Evolutionary conservation across 306 rosid species (phyloP), one percentile per base, ranked within the genome.

Genomic region (Cucurbita maxima): DNA sequence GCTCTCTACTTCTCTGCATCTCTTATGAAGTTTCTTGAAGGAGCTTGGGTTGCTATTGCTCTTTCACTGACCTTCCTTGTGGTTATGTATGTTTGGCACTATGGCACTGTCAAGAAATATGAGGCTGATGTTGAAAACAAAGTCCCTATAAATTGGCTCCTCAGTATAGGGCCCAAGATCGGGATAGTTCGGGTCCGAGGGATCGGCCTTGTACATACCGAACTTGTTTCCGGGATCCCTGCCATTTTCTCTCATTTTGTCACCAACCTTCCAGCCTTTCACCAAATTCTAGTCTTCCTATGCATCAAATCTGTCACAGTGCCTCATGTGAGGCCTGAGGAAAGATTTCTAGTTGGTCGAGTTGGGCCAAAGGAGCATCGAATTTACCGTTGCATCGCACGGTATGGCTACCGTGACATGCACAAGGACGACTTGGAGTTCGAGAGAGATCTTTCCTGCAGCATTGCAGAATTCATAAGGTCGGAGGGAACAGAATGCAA

Each of bases 1-100:
- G 95, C 92, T 63, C 92, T 94, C 77, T 91, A 94, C 84, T 94
- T 94, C 84, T 91, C 99, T 54, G 99, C 99, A 30, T 89, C 99
- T 15, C 90, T 94, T 78, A 91, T 85, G 67, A 94, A 94, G 86
- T 94, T 94, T 81, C 85, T 79, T 40, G 99, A 94, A 73, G 99
- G 99, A 37, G 99, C 97, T 16, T 94, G 99, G 99, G 96, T 94
- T 74, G 97, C 99, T 5, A 67, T 94, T 80, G 97, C 91, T 37
- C 99, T 94, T 53, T 89, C 99, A 20, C 64, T 94, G 62, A 91
- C 88, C 75, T 94, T 94, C 83, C 90, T 94, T 4, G 7, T 89
- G 55, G 75, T 80, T 76, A 94, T 94, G 99, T 91, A 86, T 72
- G 86, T 85, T 64, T 94, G 99, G 99, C 99, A 94, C 84, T 94